phyloP scores from a whole-genome alignment of 805 yeast species.

The Pichia rugopelliculosa region DNA sequence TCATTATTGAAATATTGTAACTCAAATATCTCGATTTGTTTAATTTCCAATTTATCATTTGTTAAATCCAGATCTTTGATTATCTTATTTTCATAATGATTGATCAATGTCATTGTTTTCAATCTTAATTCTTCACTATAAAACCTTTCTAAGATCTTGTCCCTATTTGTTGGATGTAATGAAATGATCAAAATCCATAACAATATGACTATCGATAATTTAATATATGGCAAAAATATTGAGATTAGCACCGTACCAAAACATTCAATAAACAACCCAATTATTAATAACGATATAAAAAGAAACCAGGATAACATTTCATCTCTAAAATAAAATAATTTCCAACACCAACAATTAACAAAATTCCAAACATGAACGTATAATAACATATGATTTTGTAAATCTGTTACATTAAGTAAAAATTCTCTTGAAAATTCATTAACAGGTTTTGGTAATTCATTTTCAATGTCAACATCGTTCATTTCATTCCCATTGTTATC shows the following conservation, averaged over 20 bases:
- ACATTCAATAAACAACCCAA: conserved; percentile 19
- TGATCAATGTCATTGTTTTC: conserved; percentile 39
- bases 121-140: conserved; percentile 63
- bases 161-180: conserved; percentile 51
- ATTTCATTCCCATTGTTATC: conserved; percentile 2
- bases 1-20: conserved; percentile 46
- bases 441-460: conserved; percentile 58
- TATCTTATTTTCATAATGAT: conserved; percentile 39
- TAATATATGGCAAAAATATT: conserved; percentile 24
- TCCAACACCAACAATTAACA: conserved; percentile 38
- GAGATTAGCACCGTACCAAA: conserved; percentile 22
- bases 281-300: conserved; percentile 29
- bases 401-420: conserved; percentile 67
- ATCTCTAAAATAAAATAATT: conserved; percentile 57
- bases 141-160: conserved; percentile 36
- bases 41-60: conserved; percentile 29
- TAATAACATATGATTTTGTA: conserved; percentile 71
- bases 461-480: conserved; percentile 41
- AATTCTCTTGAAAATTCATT: conserved; percentile 77
- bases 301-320: conserved; percentile 50
- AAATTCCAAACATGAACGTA: conserved; percentile 60
- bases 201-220: conserved; percentile 24
- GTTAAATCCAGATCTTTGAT: conserved; percentile 32
- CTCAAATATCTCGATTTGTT: conserved; percentile 60
- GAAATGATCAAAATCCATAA: conserved; percentile 44